Percentiles rank a stretch among this genome's conserved stretches.
These are phyloP conservation scores for Astragalus glycyphyllos DNA, from an alignment of 306 rosid species.

Conservation along the genomic window DNA sequence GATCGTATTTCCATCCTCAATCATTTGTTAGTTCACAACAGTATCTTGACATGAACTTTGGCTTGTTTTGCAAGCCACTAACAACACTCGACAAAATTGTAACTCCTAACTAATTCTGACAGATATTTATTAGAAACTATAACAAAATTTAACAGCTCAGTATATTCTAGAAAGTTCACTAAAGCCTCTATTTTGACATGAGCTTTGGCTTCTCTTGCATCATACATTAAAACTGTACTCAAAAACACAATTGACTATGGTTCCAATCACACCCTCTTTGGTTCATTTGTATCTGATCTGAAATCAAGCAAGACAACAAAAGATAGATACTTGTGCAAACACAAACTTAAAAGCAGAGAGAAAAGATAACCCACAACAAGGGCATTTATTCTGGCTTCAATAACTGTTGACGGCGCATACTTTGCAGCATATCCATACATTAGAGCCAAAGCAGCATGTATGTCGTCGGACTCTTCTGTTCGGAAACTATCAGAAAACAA, in stretches of 20 bases:
- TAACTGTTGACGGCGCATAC: constrained; percentile 97
- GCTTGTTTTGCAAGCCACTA: background rate
- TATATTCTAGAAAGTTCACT: no score
- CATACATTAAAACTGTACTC: background rate
- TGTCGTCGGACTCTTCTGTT: constrained; percentile 90
- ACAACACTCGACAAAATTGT: background rate
- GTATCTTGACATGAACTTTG: background rate
- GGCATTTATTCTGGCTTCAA: constrained; percentile 97
- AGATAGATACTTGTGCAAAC: constrained; percentile 28
- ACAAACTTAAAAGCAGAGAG: constrained; percentile 32
- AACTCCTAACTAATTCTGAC: background rate
- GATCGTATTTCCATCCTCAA: no score
- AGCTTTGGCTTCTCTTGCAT: background rate
- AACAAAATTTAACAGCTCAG: background rate
- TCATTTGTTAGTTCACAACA: background rate
- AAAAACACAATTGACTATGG: constrained; percentile 23
- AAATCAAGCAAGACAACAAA: constrained; percentile 34
- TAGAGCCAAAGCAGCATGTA: constrained; percentile 96
- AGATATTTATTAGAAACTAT: no score
- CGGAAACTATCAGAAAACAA: constrained; percentile 82
- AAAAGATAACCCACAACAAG: constrained; percentile 80
- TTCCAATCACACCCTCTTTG: background rate
- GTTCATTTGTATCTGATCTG: background rate
- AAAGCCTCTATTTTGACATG: no score
- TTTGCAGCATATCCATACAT: constrained; percentile 99